These are phyloP conservation scores for Spinellus fusiger DNA, from an alignment of 192 early-diverging fungal genomes.

Conservation along the genomic window DNA sequence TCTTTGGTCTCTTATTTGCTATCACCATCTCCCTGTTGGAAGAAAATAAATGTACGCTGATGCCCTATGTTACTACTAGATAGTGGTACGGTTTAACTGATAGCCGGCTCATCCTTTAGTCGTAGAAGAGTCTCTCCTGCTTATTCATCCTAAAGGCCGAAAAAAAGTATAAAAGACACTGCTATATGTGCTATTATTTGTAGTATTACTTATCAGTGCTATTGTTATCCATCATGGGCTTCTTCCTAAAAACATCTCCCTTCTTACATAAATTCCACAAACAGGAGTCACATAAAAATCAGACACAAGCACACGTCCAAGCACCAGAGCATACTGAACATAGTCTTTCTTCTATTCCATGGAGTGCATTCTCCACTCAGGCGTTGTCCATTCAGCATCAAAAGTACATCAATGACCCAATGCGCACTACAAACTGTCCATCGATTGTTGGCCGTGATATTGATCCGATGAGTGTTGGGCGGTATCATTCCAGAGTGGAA, in stretches of 20 bases:
- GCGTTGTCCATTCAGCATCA: neutral
- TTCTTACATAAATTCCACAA: neutral
- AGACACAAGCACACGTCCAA: neutral
- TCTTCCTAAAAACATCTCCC: neutral
- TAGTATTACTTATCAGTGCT: neutral
- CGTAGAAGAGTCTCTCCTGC: too few species aligned
- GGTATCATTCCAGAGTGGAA: neutral
- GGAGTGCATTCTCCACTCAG: neutral
- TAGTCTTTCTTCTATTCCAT: neutral
- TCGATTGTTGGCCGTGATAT: constrained; percentile 15
- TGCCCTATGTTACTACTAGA: too few species aligned
- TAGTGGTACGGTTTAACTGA: too few species aligned
- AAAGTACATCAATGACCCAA: constrained; percentile 23
- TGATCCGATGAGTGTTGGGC: constrained; percentile 19
- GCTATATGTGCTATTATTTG: too few species aligned
- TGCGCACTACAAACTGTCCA: constrained; percentile 12
- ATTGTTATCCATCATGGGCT: neutral
- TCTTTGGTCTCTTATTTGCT: too few species aligned
- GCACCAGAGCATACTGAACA: neutral
- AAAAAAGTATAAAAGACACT: too few species aligned
- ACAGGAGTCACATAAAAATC: neutral
- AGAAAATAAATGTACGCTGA: too few species aligned
- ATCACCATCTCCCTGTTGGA: too few species aligned
- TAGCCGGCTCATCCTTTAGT: too few species aligned
- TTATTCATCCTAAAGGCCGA: too few species aligned